Evolutionary conservation across 371 early-diverging fungal species (phyloP), one percentile per base, ranked within the genome.

Genomic region (Funneliformis caledonium): DNA sequence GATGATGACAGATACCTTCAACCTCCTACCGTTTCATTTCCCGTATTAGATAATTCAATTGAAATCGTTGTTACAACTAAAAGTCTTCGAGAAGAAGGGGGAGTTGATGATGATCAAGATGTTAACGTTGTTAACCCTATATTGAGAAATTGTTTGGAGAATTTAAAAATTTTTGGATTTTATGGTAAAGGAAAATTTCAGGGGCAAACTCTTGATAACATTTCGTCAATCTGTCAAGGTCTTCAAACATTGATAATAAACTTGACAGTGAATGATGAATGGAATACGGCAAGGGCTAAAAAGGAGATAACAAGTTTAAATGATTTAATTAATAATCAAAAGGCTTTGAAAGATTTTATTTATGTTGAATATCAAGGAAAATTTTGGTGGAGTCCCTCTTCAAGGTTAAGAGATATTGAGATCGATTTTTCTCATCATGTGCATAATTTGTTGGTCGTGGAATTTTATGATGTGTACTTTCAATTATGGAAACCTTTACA

Each of bases 381-480:
- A 43, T 67, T 67, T 67, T 45, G 45, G 43, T 70, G 70, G 70
- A 45, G 47, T 47, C 22, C 70, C 47, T 45, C 47, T 45, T 45
- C 70, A 45, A 70, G 70, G 22, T 45, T 70, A 70, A 70, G 22
- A 22, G 45, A 70, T 45, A 45, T 70, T 37, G 70, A 70, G n/a
- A 19, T 70, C n/a, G 42, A 42, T 47, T 70, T 70, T n/a, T 22
- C 12, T 70, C 42, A 22, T 70, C 70, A 70, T 22, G 22, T 70
- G n/a, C 8, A 70, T 70, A 43, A 42, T 16, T 47, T 70, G 9
- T 43, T 45, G 6, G 43, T 26, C 11, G 47, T 70, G 11, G 70
- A 70, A 70, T 11, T 70, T 42, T 45, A 70, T 70, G 22, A 70
- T 70, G 70, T 70, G 19, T 45, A 70, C 19, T 70, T 70, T 70